Base-by-base conservation (phyloP, 495 filamentous ascomycete genomes). In the Talaromyces ruber region DNA sequence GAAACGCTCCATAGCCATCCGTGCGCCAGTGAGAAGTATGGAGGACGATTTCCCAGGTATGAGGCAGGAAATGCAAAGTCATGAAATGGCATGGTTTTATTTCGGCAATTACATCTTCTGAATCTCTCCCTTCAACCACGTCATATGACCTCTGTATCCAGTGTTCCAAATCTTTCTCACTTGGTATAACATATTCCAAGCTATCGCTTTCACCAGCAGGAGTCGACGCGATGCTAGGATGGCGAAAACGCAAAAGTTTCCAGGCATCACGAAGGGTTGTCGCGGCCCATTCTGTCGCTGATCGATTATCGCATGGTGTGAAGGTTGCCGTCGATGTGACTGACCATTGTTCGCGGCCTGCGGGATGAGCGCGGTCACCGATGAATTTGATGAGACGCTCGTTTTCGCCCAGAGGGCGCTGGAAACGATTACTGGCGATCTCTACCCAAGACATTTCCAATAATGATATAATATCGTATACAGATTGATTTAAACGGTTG, bases 1-100 rank as follows among this genome's bases (percentile, higher is more conserved):
- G 70, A 4, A 74, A 47, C 0, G 64, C 66, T 21, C 72, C 71
- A 25, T 64, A 30, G n/a, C 71, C 71, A 37, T 76, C 73, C 11
- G 64, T 73, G 6, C 67, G 67, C 71, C 73, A 74, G 59, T 74
- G 73, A 18, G 73, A 63, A 9, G 61, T 64, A 53, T 74, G 69
- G 6, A 69, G 21, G 12, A 74, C 26, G 6, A 74, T 55, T 37
- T 72, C 24, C 30, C 22, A 34, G 2, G 51, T 39, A 16, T 64
- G 45, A 26, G 62, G 62, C 11, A 73, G 12, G 57, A 68, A 73
- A 53, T 69, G 63, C 1, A 64, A 45, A 4, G 62, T 65, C 25
- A 62, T 62, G 30, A 64, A 64, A 18, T 58, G 59, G 45, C 37
- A 28, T 39, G 67, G 68, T 25, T 54, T 64, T 29, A 70, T 59